Evolutionary conservation across 106 monocot species (phyloP).

Genomic region (Agapanthus africanus): DNA sequence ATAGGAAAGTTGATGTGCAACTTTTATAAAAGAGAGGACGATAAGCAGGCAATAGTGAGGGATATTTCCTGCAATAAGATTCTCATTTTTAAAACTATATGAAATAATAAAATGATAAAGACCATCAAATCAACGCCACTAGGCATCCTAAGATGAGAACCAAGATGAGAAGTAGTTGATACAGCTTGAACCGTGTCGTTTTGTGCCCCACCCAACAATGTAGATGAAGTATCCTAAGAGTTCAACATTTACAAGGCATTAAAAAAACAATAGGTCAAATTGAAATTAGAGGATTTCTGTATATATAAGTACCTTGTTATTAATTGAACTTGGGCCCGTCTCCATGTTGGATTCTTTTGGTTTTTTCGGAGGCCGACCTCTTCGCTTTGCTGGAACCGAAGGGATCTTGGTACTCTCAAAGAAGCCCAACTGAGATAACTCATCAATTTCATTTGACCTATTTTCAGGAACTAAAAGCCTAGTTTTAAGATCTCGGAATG

Average conservation of each 20-base stretch:
- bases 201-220: slow-evolving; percentile 18
- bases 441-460: slow-evolving; percentile 24
- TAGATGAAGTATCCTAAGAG: slow-evolving; percentile 23
- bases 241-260: too few species aligned
- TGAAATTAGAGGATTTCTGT: too few species aligned
- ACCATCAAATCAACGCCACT: slow-evolving; percentile 38
- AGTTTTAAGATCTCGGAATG: slow-evolving; percentile 25
- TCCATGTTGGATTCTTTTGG: slow-evolving; percentile 29
- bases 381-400: slow-evolving; percentile 27
- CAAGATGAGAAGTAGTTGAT: slow-evolving; percentile 33
- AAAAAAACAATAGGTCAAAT: too few species aligned
- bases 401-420: slow-evolving; percentile 21
- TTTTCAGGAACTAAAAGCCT: slow-evolving; percentile 19
- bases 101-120: neutral
- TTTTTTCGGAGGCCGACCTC: slow-evolving; percentile 58
- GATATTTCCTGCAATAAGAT: too few species aligned
- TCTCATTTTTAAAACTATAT: too few species aligned
- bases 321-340: slow-evolving; percentile 12
- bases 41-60: too few species aligned
- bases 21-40: neutral
- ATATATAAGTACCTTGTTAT: slow-evolving; percentile 20
- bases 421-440: slow-evolving; percentile 15
- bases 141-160: slow-evolving; percentile 26
- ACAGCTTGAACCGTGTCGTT: slow-evolving; percentile 20
- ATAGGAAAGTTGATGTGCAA: too few species aligned